Base-by-base conservation (phyloP, 2,329 filamentous ascomycete species). In the Cephalotrichum gorgonifer region DNA sequence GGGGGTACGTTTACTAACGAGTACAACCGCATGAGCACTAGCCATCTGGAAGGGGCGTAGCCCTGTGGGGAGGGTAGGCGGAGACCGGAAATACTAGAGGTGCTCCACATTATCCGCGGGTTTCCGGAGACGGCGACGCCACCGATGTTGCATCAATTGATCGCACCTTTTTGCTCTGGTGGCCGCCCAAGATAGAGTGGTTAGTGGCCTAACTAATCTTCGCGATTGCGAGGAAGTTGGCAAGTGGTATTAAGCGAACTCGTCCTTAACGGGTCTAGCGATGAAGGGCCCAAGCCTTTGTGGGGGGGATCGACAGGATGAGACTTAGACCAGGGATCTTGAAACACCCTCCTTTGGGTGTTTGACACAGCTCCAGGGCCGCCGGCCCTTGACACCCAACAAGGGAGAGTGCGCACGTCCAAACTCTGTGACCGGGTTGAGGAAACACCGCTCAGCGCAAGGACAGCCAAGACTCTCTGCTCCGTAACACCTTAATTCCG, bases 361-460 rank as follows among this genome's bases (percentile, higher is more conserved):
- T 47, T 47, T 47, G 45, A 47, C 39, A 47, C 33, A 39, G 26
- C 22, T 15, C 14, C 45, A 17, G 31, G 45, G 33, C 28, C 23
- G 33, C n/a, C n/a, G n/a, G n/a, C 45, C 45, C 33, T 47, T 39
- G 33, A 25, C 27, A 22, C 17, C 22, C 22, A 47, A 41, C 45
- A 22, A 30, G 45, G 23, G 17, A 15, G 12, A 12, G 14, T 43
- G 35, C 46, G 46, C 46, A 48, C 46, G 46, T 42, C 46, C 46
- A 17, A 22, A 48, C 30, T 48, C 46, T 48, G 46, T 42, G 46
- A 48, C 46, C 46, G 46, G 46, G 46, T 48, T 48, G 35, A 28
- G 38, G 46, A 31, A 43, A 26, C 25, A 48, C 46, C 46, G 45
- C 30, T 20, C 33, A 43, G 27, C 22, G 27, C 35, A 42, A 43